phyloP scores from a whole-genome alignment of 2,329 filamentous ascomycete genomes.

The Fusarium solani-melongenae region DNA sequence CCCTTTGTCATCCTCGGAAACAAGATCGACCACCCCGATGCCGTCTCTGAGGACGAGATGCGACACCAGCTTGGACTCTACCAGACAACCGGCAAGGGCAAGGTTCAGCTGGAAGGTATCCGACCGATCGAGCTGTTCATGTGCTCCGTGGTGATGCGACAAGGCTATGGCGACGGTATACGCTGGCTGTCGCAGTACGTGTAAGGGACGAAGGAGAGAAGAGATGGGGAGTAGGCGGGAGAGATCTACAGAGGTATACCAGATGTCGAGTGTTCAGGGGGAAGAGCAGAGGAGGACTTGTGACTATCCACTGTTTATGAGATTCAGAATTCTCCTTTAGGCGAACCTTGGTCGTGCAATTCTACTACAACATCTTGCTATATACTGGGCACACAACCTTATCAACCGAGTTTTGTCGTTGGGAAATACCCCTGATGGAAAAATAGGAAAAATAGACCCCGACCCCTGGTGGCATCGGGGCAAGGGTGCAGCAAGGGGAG shows the following conservation, averaged over 20 bases:
- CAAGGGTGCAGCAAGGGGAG: constrained; percentile 25
- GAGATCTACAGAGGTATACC: constrained; percentile 34
- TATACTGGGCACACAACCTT: not conserved
- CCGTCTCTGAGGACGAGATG: constrained; percentile 94
- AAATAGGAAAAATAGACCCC: constrained; percentile 21
- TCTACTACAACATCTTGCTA: constrained; percentile 39
- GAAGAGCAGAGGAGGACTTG: constrained; percentile 29
- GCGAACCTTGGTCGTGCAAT: constrained; percentile 51
- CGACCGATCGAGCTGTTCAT: constrained; percentile 97
- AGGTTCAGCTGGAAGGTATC: constrained; percentile 91
- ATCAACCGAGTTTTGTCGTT: not conserved
- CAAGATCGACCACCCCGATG: constrained; percentile 99
- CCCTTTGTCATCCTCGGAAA: constrained; percentile 97
- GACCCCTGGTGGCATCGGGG: constrained; percentile 10
- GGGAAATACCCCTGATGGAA: constrained; percentile 5
- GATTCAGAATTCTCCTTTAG: constrained; percentile 50
- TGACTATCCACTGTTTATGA: constrained; percentile 46
- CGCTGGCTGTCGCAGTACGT: constrained; percentile 94
- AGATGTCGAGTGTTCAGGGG: constrained; percentile 27
- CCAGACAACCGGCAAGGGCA: constrained; percentile 96
- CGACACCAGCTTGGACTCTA: constrained; percentile 92
- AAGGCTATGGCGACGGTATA: constrained; percentile 92
- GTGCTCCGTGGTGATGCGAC: constrained; percentile 98
- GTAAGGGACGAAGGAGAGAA: constrained; percentile 58
- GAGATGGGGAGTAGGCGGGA: constrained; percentile 7